Conservation (phyloP, 2,329 filamentous ascomycete genomes). For the Botrytis fabae region DNA sequence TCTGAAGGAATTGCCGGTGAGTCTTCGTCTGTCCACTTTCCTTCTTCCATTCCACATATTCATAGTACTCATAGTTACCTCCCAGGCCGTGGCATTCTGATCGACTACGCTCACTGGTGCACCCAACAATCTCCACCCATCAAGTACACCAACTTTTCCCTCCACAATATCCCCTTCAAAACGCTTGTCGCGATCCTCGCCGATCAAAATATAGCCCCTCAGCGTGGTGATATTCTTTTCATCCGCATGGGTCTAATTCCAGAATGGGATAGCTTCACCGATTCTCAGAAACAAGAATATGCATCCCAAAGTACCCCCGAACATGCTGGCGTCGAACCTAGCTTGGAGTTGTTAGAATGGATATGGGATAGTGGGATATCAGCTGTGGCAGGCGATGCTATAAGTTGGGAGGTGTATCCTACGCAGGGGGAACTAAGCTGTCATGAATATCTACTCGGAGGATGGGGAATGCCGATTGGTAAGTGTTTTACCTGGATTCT, state of each 20-base stretch:
- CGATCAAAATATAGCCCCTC: slow-evolving; percentile 41
- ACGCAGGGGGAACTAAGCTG: not conserved
- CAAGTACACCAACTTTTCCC: slow-evolving; percentile 56
- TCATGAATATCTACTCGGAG: slow-evolving; percentile 17
- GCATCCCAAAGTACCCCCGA: not conserved
- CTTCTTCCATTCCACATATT: not conserved
- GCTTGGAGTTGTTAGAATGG: slow-evolving; percentile 14
- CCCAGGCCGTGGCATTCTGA: slow-evolving; percentile 50
- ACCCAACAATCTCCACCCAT: slow-evolving; percentile 50
- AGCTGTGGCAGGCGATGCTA: slow-evolving; percentile 16
- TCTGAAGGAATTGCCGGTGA: slow-evolving; percentile 48
- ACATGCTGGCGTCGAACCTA: slow-evolving; percentile 20
- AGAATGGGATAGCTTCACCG: slow-evolving; percentile 38
- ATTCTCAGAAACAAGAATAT: slow-evolving; percentile 14
- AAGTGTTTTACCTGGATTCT: not conserved
- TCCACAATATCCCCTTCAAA: slow-evolving; percentile 33
- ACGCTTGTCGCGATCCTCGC: slow-evolving; percentile 42
- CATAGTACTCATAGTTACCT: not conserved
- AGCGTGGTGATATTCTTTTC: slow-evolving; percentile 44
- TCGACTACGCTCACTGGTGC: slow-evolving; percentile 58
- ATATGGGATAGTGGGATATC: slow-evolving; percentile 14
- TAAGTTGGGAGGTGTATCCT: slow-evolving; percentile 16
- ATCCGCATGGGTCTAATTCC: slow-evolving; percentile 42
- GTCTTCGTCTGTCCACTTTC: not conserved
- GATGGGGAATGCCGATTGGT: slow-evolving; percentile 32